Evolutionary conservation across 1,284 basidiomycete species (phyloP).

Genomic region (Puccinia sorghi): DNA sequence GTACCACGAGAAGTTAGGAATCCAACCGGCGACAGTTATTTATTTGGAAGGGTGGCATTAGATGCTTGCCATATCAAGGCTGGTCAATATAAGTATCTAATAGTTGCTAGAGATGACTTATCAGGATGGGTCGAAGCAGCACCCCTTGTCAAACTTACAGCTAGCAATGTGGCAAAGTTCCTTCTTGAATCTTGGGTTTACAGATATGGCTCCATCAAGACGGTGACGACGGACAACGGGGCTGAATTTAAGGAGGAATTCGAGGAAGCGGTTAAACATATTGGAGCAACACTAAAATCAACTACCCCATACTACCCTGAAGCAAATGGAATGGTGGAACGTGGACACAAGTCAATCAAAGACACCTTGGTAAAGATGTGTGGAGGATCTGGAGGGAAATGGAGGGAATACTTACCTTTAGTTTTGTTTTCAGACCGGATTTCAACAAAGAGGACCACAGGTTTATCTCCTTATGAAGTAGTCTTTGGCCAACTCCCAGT

Average conservation of each 20-base stretch:
- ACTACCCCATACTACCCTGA: constrained; percentile 15
- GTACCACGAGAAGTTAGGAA: background rate
- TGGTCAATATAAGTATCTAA: constrained; percentile 17
- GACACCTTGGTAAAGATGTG: constrained; percentile 7
- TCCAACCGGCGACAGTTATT: background rate
- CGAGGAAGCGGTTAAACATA: background rate
- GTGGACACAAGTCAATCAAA: constrained; percentile 4
- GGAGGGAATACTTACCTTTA: constrained; percentile 8
- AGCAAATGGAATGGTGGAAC: constrained; percentile 20
- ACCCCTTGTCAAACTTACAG: background rate
- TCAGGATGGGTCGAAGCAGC: constrained; percentile 41
- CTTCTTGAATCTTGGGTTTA: background rate
- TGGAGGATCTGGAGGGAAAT: background rate
- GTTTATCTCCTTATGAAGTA: background rate
- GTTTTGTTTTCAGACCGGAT: constrained; percentile 9
- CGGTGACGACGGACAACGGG: background rate
- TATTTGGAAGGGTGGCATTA: constrained; percentile 19
- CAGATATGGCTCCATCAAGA: background rate
- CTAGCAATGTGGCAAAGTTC: background rate
- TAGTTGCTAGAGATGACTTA: constrained; percentile 47
- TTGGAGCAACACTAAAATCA: background rate
- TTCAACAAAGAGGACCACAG: constrained; percentile 5
- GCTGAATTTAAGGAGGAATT: constrained; percentile 22
- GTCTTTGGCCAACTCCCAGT: background rate
- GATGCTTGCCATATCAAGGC: constrained; percentile 38